phyloP scores from a whole-genome alignment of 768 basidiomycete species.

The Amanita pseudoporphyria region DNA sequence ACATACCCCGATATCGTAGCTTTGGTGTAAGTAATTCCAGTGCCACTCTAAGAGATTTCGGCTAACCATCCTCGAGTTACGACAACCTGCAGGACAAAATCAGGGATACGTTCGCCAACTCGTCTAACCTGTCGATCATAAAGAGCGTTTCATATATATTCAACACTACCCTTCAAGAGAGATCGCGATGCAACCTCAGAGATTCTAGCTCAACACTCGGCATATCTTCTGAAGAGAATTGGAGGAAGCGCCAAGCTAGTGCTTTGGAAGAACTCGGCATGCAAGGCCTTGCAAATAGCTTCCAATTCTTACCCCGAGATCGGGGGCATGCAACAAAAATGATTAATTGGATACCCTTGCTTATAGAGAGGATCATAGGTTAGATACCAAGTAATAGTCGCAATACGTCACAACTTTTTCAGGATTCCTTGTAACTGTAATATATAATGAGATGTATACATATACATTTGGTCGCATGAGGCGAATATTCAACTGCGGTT shows the following conservation, averaged over 20 bases:
- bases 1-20: constrained; percentile 64
- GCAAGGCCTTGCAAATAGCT: constrained; percentile 65
- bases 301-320: constrained; percentile 55
- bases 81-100: constrained; percentile 70
- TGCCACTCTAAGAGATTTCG: constrained; percentile 4
- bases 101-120: constrained; percentile 59
- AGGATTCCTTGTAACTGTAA: not conserved
- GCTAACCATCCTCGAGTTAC: constrained; percentile 37
- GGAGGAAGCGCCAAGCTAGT: constrained; percentile 27
- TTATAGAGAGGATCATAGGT: constrained; percentile 8
- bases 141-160: constrained; percentile 68
- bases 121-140: constrained; percentile 64
- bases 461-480: not conserved
- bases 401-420: not conserved
- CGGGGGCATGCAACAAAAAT: constrained; percentile 50
- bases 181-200: constrained; percentile 27
- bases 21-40: constrained; percentile 50
- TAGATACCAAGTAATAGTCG: not conserved
- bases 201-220: constrained; percentile 58
- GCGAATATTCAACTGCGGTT: not conserved
- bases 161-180: constrained; percentile 55
- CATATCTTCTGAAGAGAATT: constrained; percentile 48
- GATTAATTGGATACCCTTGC: constrained; percentile 65
- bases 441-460: not conserved
- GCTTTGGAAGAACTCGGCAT: constrained; percentile 66